phyloP scores from a whole-genome alignment of 2,329 filamentous ascomycete species.

The Monosporascus sp. region DNA sequence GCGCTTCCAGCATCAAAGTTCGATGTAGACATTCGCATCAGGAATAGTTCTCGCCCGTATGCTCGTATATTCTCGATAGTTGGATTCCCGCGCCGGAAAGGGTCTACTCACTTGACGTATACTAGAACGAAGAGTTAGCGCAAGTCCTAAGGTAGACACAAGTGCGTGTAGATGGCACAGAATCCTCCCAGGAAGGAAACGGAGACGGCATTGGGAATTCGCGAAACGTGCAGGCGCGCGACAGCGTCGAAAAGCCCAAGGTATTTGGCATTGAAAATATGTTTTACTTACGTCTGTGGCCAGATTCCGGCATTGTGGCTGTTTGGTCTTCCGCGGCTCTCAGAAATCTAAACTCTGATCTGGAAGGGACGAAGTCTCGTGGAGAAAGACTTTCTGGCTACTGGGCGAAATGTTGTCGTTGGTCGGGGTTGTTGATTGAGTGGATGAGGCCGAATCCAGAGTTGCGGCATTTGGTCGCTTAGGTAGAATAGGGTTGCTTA shows the following conservation, averaged over 20 bases:
- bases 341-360: constrained; percentile 38
- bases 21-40: neutral
- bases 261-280: constrained; percentile 7
- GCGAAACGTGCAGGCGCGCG: neutral
- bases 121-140: constrained; percentile 51
- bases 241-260: constrained; percentile 6
- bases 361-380: constrained; percentile 35
- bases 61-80: constrained; percentile 2
- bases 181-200: constrained; percentile 11
- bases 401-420: constrained; percentile 35
- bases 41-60: neutral
- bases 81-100: neutral
- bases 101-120: constrained; percentile 78
- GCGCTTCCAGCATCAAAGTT: neutral
- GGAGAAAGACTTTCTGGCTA: constrained; percentile 40
- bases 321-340: constrained; percentile 41
- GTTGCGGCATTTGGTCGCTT: constrained; percentile 13
- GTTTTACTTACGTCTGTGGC: constrained; percentile 74
- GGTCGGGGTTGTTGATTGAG: constrained; percentile 24
- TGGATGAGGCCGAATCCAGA: constrained; percentile 15
- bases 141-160: constrained; percentile 5
- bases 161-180: neutral
- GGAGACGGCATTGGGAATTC: constrained; percentile 4
- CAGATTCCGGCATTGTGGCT: constrained; percentile 80
- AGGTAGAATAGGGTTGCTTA: neutral